A percentile compares a stretch with the other conserved stretches of the same genome.
These are phyloP conservation scores for Nematocida sp. DNA, from an alignment of 371 early-diverging fungal species.

Conservation along the genomic window DNA sequence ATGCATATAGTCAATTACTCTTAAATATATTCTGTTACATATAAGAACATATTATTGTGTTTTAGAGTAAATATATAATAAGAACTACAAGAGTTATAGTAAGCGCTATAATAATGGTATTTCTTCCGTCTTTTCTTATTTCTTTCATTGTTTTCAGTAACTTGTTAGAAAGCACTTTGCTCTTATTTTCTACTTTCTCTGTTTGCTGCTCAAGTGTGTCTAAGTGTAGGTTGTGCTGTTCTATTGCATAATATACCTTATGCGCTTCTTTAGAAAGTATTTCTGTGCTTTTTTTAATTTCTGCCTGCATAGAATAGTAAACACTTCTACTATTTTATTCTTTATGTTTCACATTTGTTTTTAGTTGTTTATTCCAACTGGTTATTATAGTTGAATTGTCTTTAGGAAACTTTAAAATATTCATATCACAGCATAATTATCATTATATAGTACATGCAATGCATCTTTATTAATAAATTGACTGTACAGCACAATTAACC, in stretches of 20 bases:
- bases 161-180: constrained; percentile 41
- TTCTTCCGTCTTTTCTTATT: constrained; percentile 38
- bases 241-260: constrained; percentile 31
- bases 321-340: neutral
- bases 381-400: too few relatives aligned
- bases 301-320: constrained; percentile 23
- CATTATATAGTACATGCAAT: too few relatives aligned
- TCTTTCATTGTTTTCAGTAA: constrained; percentile 41
- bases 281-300: constrained; percentile 49
- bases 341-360: neutral
- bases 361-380: too few relatives aligned
- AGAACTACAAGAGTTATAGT: constrained; percentile 22
- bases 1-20: too few relatives aligned
- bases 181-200: constrained; percentile 42
- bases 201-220: constrained; percentile 52
- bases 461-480: too few relatives aligned
- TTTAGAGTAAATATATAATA: constrained; percentile 37
- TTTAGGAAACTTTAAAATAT: too few relatives aligned
- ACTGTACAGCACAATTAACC: too few relatives aligned
- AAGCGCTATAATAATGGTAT: constrained; percentile 48
- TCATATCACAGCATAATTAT: too few relatives aligned
- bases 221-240: constrained; percentile 44
- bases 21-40: too few relatives aligned
- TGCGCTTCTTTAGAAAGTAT: constrained; percentile 41
- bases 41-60: neutral